A percentile compares a stretch with the other conserved stretches of the same genome.
phyloP scores from a whole-genome alignment of 106 monocot genomes.

The Phalaenopsis aphrodite region DNA sequence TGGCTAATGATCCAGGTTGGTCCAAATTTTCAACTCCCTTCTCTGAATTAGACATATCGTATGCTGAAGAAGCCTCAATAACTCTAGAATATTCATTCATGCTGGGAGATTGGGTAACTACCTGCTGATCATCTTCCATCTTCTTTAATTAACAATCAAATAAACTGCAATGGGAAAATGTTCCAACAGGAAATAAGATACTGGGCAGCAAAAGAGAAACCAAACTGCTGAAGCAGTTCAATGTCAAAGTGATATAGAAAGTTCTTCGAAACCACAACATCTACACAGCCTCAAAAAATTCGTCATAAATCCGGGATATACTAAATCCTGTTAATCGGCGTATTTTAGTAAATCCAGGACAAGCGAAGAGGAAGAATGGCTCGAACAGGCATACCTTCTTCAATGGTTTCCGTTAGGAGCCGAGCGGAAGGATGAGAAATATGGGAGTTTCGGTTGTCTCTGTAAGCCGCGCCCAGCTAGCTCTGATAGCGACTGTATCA shows the following conservation, averaged over 20 bases:
- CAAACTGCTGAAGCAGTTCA: background rate
- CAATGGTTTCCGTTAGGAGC: too few species aligned
- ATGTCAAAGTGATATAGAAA: background rate
- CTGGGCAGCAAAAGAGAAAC: background rate
- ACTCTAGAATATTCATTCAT: background rate
- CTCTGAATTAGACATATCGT: background rate
- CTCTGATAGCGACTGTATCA: too few species aligned
- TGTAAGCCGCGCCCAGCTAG: too few species aligned
- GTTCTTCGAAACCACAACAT: background rate
- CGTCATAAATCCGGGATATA: background rate
- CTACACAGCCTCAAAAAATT: background rate
- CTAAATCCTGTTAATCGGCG: too few species aligned
- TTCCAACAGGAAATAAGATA: background rate
- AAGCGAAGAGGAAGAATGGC: too few species aligned
- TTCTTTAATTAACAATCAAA: background rate
- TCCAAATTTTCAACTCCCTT: constrained; percentile 4
- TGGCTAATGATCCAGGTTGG: constrained; percentile 5
- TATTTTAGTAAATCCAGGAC: too few species aligned
- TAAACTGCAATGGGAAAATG: background rate
- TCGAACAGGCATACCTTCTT: too few species aligned
- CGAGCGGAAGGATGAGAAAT: too few species aligned
- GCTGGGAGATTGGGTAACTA: constrained; percentile 4
- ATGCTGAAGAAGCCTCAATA: constrained; percentile 8
- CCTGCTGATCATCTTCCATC: constrained; percentile 23
- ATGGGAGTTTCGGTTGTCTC: too few species aligned